Percentiles rank a stretch among this genome's conserved stretches.
These are phyloP conservation scores for Phytophthora pseudosyringae DNA, from an alignment of 352 stramenopile species.

Conservation along the genomic window DNA sequence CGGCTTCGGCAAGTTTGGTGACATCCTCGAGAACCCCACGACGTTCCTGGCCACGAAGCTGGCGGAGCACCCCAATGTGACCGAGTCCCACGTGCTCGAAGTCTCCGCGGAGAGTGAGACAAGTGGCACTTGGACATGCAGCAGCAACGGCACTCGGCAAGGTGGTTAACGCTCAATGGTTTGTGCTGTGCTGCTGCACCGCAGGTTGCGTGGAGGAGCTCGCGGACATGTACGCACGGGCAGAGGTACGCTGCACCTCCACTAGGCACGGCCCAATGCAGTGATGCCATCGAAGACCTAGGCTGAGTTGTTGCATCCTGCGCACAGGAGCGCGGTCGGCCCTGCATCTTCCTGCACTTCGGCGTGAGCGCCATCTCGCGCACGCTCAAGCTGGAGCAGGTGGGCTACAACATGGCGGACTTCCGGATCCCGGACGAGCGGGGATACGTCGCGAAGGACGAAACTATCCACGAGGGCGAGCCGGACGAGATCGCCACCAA, in stretches of 20 bases:
- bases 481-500: slow-evolving; percentile 51
- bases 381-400: slow-evolving; percentile 63
- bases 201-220: slow-evolving; percentile 41
- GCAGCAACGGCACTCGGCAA: not conserved
- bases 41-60: slow-evolving; percentile 64
- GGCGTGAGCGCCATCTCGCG: slow-evolving; percentile 58
- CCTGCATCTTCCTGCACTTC: slow-evolving; percentile 78
- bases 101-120: slow-evolving; percentile 61
- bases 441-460: slow-evolving; percentile 61
- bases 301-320: not conserved
- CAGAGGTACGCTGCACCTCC: slow-evolving; percentile 26
- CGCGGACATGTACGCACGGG: slow-evolving; percentile 31
- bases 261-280: not conserved
- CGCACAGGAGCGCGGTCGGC: slow-evolving; percentile 49
- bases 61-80: slow-evolving; percentile 66
- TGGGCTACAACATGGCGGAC: slow-evolving; percentile 83
- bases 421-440: slow-evolving; percentile 85
- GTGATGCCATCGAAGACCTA: not conserved
- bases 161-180: not conserved
- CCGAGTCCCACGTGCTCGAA: slow-evolving; percentile 72
- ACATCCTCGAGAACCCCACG: slow-evolving; percentile 86
- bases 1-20: slow-evolving; percentile 85
- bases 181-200: slow-evolving; percentile 8
- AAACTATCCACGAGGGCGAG: slow-evolving; percentile 60
- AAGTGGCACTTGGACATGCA: slow-evolving; percentile 1